Evolutionary conservation across 2,329 filamentous ascomycete species (phyloP).

Genomic region (Emergomyces africanus): DNA sequence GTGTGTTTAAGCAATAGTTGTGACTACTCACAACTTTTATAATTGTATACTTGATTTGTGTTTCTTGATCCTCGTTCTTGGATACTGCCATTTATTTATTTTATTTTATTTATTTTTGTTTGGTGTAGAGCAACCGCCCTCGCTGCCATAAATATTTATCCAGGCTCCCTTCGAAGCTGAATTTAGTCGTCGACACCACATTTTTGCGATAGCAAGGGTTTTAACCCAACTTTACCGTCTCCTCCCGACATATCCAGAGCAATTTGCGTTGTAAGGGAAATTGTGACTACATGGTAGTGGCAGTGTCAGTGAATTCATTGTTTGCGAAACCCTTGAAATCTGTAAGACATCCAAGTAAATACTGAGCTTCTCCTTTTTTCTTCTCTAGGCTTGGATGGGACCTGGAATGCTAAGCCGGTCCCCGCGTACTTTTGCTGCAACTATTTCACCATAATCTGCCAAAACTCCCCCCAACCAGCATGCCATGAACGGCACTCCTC

Average conservation of each 20-base stretch:
- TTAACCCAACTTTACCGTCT: background rate
- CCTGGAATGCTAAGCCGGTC: background rate
- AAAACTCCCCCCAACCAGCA: slow-evolving; percentile 29
- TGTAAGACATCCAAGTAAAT: no score
- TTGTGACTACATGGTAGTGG: background rate
- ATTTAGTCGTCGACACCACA: background rate
- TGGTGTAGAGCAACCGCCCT: background rate
- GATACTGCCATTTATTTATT: no score
- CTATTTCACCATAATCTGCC: slow-evolving; percentile 3
- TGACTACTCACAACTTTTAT: no score
- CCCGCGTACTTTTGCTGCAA: background rate
- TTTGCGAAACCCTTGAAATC: background rate
- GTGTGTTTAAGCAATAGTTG: no score
- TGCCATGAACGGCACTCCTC: slow-evolving; percentile 75
- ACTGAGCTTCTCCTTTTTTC: background rate
- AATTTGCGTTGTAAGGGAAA: background rate
- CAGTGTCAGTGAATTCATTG: background rate
- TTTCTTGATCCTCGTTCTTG: no score
- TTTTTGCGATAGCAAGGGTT: background rate
- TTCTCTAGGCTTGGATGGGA: background rate
- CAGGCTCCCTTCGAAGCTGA: background rate
- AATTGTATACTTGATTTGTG: no score
- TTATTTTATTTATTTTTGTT: no score
- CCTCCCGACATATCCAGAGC: background rate
- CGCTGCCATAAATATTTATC: no score